Percentiles rank a stretch among this genome's conserved stretches.
phyloP scores from a whole-genome alignment of 108 stramenopile genomes.

The Cyclotella sp. region DNA sequence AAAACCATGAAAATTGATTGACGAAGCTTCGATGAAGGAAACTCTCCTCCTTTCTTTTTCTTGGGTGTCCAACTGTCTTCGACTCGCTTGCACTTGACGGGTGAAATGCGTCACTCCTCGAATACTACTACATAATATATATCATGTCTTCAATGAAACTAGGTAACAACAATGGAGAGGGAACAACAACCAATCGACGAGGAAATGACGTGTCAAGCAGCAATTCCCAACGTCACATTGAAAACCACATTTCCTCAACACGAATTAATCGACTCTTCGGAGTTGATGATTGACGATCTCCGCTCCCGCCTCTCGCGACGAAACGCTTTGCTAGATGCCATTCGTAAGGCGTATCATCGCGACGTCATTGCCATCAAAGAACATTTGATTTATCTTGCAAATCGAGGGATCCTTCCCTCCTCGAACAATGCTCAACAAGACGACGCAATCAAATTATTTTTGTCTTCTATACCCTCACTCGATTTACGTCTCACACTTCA shows the following conservation, averaged over 20 bases:
- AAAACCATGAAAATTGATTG: too few relatives aligned
- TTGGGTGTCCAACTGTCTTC: too few relatives aligned
- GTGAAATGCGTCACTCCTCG: too few relatives aligned
- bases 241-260: conserved; percentile 3
- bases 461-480: conserved; percentile 51
- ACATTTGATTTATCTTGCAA: conserved; percentile 32
- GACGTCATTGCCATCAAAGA: conserved; percentile 54
- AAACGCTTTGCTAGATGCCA: conserved; percentile 48
- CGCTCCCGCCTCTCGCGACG: conserved; percentile 44
- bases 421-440: neutral
- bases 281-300: conserved; percentile 32
- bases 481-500: conserved; percentile 49
- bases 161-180: neutral
- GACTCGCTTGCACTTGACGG: too few relatives aligned
- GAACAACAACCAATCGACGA: neutral
- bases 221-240: neutral
- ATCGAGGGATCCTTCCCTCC: conserved; percentile 2
- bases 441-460: neutral
- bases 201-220: neutral
- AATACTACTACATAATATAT: too few relatives aligned
- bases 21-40: too few relatives aligned
- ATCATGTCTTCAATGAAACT: too few relatives aligned
- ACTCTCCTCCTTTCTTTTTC: too few relatives aligned
- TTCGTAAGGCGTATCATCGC: conserved; percentile 58
- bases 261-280: neutral